These are phyloP conservation scores for Pleurotus salmoneostramineus DNA, from an alignment of 768 basidiomycete genomes.

Conservation along the genomic window DNA sequence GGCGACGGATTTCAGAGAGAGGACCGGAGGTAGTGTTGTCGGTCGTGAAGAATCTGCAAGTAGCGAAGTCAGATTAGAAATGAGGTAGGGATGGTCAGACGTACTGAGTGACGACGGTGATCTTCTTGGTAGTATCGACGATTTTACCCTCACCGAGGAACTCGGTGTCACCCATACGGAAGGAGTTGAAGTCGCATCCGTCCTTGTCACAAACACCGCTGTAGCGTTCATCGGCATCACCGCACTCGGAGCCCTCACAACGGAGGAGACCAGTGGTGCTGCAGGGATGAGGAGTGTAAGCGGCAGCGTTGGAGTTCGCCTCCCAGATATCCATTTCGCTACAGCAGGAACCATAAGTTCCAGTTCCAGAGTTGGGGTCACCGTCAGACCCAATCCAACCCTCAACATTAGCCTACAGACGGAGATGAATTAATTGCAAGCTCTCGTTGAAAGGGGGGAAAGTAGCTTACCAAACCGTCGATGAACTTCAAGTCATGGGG, in stretches of 20 bases:
- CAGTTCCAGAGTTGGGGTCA: slow-evolving; percentile 33
- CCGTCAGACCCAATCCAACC: slow-evolving; percentile 23
- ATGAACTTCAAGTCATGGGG: slow-evolving; percentile 47
- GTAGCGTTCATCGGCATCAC: slow-evolving; percentile 25
- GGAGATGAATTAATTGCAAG: not conserved
- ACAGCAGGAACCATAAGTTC: slow-evolving; percentile 32
- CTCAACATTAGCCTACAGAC: slow-evolving; percentile 32
- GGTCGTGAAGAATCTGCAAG: slow-evolving; percentile 33
- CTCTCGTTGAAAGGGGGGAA: slow-evolving; percentile 13
- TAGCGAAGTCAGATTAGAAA: slow-evolving; percentile 23
- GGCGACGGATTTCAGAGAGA: slow-evolving; percentile 37
- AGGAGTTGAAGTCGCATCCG: slow-evolving; percentile 47
- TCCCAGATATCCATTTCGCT: slow-evolving; percentile 40
- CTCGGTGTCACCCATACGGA: slow-evolving; percentile 34
- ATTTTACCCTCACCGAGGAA: slow-evolving; percentile 33
- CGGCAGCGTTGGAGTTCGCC: slow-evolving; percentile 33
- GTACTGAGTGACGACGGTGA: slow-evolving; percentile 46
- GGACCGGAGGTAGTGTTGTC: slow-evolving; percentile 33
- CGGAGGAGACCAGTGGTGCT: slow-evolving; percentile 26
- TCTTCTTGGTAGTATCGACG: slow-evolving; percentile 31
- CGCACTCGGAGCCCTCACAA: slow-evolving; percentile 21
- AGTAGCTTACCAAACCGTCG: slow-evolving; percentile 38
- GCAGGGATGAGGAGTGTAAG: slow-evolving; percentile 38
- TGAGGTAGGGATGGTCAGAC: slow-evolving; percentile 31
- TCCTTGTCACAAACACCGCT: slow-evolving; percentile 34